phyloP scores from a whole-genome alignment of 2,329 filamentous ascomycete species.

The Colletotrichum sp. region DNA sequence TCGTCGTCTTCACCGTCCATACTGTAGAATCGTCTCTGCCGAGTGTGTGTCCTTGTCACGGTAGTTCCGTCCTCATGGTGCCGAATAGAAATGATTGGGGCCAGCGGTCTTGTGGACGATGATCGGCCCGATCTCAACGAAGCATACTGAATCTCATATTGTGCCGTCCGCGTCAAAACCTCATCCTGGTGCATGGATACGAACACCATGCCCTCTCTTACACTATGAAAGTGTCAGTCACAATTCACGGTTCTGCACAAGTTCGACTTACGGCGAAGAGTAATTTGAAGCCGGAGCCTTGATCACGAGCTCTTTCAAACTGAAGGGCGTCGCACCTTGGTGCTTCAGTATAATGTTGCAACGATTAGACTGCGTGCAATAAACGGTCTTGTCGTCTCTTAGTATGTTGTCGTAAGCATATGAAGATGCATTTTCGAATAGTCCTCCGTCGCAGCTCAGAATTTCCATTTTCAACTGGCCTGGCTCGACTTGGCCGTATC shows the following conservation, averaged over 20 bases:
- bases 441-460: slow-evolving; percentile 85
- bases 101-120: slow-evolving; percentile 18
- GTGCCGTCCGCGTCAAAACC: slow-evolving; percentile 71
- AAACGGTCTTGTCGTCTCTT: slow-evolving; percentile 81
- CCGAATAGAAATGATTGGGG: slow-evolving; percentile 53
- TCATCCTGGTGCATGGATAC: slow-evolving; percentile 85
- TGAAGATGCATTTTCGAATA: slow-evolving; percentile 63
- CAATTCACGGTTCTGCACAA: background rate
- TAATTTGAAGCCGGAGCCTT: slow-evolving; percentile 80
- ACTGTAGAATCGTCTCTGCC: slow-evolving; percentile 49
- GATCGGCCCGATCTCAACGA: slow-evolving; percentile 26
- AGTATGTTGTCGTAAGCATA: slow-evolving; percentile 83
- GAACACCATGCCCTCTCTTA: slow-evolving; percentile 92
- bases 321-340: slow-evolving; percentile 80
- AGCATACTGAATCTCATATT: slow-evolving; percentile 75
- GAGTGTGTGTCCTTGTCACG: slow-evolving; percentile 46
- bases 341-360: slow-evolving; percentile 90
- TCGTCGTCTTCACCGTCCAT: slow-evolving; percentile 47
- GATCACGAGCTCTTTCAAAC: slow-evolving; percentile 83
- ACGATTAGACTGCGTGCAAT: slow-evolving; percentile 85
- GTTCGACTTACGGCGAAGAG: slow-evolving; percentile 78
- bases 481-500: slow-evolving; percentile 84
- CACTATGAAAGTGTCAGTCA: slow-evolving; percentile 49
- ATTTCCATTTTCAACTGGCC: slow-evolving; percentile 86
- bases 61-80: slow-evolving; percentile 57